Conservation (phyloP, 768 basidiomycete genomes). For the Trametes cingulata region DNA sequence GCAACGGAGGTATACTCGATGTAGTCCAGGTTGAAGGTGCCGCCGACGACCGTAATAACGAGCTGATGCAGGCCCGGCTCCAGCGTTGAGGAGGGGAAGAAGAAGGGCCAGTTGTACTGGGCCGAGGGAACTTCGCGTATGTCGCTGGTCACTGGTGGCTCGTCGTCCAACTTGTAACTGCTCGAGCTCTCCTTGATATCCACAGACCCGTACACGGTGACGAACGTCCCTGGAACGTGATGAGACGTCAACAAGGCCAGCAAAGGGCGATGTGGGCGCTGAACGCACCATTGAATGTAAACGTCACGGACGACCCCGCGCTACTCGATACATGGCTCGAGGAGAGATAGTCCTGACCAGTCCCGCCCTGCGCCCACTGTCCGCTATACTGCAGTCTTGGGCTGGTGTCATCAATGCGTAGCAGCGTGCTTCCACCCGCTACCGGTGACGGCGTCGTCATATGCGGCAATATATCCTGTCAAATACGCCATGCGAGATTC, state of each 20-base stretch:
- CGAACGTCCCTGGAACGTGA: constrained; percentile 12
- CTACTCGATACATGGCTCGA: constrained; percentile 12
- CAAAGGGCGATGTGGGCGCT: no score
- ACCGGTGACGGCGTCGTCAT: not conserved
- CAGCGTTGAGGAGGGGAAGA: constrained; percentile 7
- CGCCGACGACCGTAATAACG: constrained; percentile 6
- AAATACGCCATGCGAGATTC: not conserved
- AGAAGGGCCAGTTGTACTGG: constrained; percentile 16
- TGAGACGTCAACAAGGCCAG: not conserved
- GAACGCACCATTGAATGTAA: constrained; percentile 23
- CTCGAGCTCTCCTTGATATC: not conserved
- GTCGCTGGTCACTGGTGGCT: not conserved
- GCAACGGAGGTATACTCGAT: constrained; percentile 10
- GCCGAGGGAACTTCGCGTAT: not conserved
- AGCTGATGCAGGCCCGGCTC: constrained; percentile 16
- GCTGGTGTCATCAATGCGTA: constrained; percentile 18
- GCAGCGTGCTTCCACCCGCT: constrained; percentile 1
- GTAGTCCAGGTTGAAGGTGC: constrained; percentile 17
- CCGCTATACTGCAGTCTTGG: constrained; percentile 6
- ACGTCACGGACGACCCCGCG: constrained; percentile 15
- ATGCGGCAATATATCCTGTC: not conserved
- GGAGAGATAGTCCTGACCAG: not conserved
- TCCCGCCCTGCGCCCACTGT: constrained; percentile 1
- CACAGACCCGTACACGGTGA: constrained; percentile 19
- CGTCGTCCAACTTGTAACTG: constrained; percentile 11